Evolutionary conservation across 2,329 filamentous ascomycete genomes (phyloP).

Genomic region (Diplodia scrobiculata): DNA sequence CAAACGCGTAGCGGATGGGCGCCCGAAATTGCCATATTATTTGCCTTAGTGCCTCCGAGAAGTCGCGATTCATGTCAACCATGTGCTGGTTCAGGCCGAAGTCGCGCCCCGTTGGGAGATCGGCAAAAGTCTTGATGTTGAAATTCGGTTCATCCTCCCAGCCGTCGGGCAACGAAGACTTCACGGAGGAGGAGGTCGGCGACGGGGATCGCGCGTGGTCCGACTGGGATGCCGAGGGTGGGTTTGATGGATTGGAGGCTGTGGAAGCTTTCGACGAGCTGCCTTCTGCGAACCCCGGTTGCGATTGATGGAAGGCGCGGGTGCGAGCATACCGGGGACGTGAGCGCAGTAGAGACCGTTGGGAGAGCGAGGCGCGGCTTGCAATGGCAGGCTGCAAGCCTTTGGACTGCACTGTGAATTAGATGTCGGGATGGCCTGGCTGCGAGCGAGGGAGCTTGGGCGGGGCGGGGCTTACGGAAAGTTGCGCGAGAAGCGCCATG

Average conservation of each 20-base stretch:
- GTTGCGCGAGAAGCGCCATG: conserved; percentile 30
- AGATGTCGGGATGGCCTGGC: conserved; percentile 24
- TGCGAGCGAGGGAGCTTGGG: conserved; percentile 9
- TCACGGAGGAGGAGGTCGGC: conserved; percentile 22
- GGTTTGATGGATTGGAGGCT: conserved; percentile 32
- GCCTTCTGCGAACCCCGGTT: neutral
- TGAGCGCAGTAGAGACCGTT: conserved; percentile 1
- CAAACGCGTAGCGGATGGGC: conserved; percentile 93
- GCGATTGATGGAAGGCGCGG: conserved; percentile 18
- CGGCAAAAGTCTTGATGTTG: conserved; percentile 71
- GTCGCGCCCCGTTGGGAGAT: conserved; percentile 69
- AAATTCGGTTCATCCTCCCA: conserved; percentile 78
- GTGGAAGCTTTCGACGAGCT: conserved; percentile 32
- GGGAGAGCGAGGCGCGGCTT: conserved; percentile 29
- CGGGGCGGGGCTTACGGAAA: conserved; percentile 28
- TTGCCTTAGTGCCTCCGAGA: conserved; percentile 84
- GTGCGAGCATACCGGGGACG: neutral
- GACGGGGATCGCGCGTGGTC: neutral
- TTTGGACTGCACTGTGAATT: conserved; percentile 30
- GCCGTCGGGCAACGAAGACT: conserved; percentile 51
- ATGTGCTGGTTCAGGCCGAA: conserved; percentile 98
- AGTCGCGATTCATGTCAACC: conserved; percentile 83
- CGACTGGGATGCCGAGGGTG: conserved; percentile 9
- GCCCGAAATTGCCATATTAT: conserved; percentile 86
- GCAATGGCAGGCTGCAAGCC: conserved; percentile 40